Evolutionary conservation across 192 early-diverging fungal genomes (phyloP), one percentile per base, ranked within the genome.

Genomic region (Coemansia sp.): DNA sequence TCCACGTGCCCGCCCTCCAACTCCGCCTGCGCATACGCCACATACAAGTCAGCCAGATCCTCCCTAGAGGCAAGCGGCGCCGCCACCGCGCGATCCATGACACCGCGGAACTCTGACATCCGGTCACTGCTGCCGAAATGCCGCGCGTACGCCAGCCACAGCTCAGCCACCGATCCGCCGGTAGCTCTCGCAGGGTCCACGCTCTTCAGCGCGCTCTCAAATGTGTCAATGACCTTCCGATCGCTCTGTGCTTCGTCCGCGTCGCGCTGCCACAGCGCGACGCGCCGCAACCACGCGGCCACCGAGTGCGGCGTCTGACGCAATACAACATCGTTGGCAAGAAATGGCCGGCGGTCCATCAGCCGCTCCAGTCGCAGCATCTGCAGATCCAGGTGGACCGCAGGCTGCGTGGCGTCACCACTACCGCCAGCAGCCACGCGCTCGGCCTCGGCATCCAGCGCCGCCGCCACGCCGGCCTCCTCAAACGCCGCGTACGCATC

Each of bases 401-500:
- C 60, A 89, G 86, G 68, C 56, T 87, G 11, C 32, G 32, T 35
- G 32, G 7, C 41, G 84, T 83, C 15, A 86, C 88, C 68, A 61
- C 69, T 29, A 71, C 77, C 27, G 6, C 65, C 71, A 6, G 37
- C 37, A 6, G 72, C 84, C 19, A 78, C 89, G 2, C 81, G 68
- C 45, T 83, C 79, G 0, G 86, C 89, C 24, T 90, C 83, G 15
- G 74, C 73, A 65, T 91, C 90, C 90, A 98, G 91, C 24, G 86
- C 88, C 10, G 84, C 79, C 8, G 87, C 78, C 32, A 98, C 88
- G 37, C 92, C 85, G 14, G 84, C 79, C 71, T 97, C 95, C 64
- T 95, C 94, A 62, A 97, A 91, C 57, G 96, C 89, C 11, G 94
- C 93, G 70, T 98, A 99, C 1, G 96, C 91, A 66, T 99, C 96